Evolutionary conservation across 352 stramenopile genomes (phyloP), one percentile per base, ranked within the genome.

Genomic region (Phytophthora crassamura): DNA sequence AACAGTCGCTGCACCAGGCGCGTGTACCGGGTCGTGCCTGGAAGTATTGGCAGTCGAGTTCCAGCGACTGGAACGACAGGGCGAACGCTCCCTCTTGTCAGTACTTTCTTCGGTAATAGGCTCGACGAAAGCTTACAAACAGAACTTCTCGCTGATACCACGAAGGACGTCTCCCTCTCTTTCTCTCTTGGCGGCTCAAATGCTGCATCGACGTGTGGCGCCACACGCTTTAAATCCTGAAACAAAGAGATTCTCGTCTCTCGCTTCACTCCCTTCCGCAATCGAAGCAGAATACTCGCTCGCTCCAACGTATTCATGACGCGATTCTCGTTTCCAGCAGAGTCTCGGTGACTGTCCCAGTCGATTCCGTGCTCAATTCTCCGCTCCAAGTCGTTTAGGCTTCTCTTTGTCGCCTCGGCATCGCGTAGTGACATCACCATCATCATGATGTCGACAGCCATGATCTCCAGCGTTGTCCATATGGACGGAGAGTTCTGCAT

Each of bases 401-500:
- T 40, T 14, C 32, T 42, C 15, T 30, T 40, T n/a, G n/a, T 50
- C 3, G 9, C 3, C 16, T 53, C 39, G 7, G 57, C 22, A 7
- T 72, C 56, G 4, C 38, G 42, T 12, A 67, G 43, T 7, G 57
- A 59, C 11, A 63, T 4, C 10, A 4, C 12, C 42, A 72, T 52
- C 16, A 59, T 62, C 5, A 52, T 9, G 25, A 60, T 12, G 30
- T 72, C 57, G 30, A 60, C 51, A 5, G 30, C 16, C 65, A 73
- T 65, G n/a, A 73, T 41, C 40, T 59, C 58, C 16, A 59, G 22
- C 5, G 56, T 65, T 15, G 46, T 67, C 59, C 36, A 69, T 8
- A 64, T 32, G 2, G 65, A 73, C 10, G 58, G 58, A 18, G 54
- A 66, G 14, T 66, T 73, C 14, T 69, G 65, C 58, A 69, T 73